Conservation (phyloP, 176 grass and related monocot genomes). For the Rhynchospora tenuis region DNA sequence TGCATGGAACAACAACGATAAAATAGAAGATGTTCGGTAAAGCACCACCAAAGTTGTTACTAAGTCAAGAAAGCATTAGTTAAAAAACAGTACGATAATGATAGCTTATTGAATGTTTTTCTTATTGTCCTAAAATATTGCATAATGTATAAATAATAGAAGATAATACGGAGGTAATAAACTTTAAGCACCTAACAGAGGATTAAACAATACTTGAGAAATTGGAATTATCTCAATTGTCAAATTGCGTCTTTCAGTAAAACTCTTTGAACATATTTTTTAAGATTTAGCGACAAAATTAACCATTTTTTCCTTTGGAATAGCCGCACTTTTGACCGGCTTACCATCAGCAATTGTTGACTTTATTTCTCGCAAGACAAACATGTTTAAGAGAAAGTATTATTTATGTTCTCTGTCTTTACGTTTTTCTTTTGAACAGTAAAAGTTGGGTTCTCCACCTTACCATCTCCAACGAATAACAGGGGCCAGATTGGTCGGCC, state of each 20-base stretch:
- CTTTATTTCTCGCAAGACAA: background rate
- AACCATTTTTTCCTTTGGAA: background rate
- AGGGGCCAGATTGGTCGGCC: background rate
- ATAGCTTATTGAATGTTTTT: too few species aligned
- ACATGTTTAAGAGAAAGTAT: background rate
- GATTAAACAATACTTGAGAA: too few species aligned
- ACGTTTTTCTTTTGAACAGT: background rate
- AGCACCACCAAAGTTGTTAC: background rate
- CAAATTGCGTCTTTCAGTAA: background rate
- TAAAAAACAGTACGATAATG: too few species aligned
- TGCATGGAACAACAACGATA: background rate
- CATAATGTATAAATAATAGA: too few species aligned
- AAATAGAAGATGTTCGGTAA: background rate
- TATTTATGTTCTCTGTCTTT: background rate
- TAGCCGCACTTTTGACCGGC: background rate
- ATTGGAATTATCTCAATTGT: background rate
- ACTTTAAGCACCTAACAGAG: too few species aligned
- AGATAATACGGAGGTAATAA: too few species aligned
- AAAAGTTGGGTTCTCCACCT: background rate
- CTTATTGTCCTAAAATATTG: too few species aligned
- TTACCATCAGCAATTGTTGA: conserved; percentile 14
- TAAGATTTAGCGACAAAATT: background rate
- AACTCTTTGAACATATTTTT: background rate
- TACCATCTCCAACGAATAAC: background rate
- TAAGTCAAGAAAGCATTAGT: too few species aligned